Conservation (phyloP, 345 rosid species). For the Mallotus nudiflorus region DNA sequence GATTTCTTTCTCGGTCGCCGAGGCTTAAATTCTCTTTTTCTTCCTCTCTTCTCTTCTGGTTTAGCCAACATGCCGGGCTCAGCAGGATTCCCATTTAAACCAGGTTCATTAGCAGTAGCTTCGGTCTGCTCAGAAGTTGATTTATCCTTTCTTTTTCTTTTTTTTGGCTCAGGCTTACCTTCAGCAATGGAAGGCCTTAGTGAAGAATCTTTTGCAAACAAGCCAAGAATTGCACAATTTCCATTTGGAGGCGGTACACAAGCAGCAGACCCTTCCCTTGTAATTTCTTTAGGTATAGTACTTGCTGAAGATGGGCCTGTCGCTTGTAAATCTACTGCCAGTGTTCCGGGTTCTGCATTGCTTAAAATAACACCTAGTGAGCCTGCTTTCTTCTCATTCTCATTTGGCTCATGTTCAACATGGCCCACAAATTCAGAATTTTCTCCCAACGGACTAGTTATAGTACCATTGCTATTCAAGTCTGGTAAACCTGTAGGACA, state of each 20-base stretch:
- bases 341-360: constrained; percentile 21
- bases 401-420: constrained; percentile 22
- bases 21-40: constrained; percentile 34
- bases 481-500: constrained; percentile 42
- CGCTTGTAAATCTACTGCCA: constrained; percentile 45
- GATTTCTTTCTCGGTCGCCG: constrained; percentile 24
- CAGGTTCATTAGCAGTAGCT: constrained; percentile 47
- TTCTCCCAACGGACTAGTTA: constrained; percentile 16
- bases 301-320: constrained; percentile 35
- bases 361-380: constrained; percentile 23
- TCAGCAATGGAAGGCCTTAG: neutral
- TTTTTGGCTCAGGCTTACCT: constrained; percentile 29
- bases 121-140: constrained; percentile 24
- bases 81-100: constrained; percentile 51
- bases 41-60: constrained; percentile 45
- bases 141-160: constrained; percentile 56
- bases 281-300: constrained; percentile 28
- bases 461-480: constrained; percentile 45
- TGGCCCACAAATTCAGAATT: constrained; percentile 12
- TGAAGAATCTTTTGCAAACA: constrained; percentile 9
- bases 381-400: constrained; percentile 30
- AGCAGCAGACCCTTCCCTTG: constrained; percentile 19
- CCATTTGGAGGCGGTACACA: constrained; percentile 30
- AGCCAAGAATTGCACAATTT: neutral
- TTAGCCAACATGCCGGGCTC: constrained; percentile 31